Evolutionary conservation across 495 filamentous ascomycete species (phyloP).

Genomic region (Tuber aestivum): DNA sequence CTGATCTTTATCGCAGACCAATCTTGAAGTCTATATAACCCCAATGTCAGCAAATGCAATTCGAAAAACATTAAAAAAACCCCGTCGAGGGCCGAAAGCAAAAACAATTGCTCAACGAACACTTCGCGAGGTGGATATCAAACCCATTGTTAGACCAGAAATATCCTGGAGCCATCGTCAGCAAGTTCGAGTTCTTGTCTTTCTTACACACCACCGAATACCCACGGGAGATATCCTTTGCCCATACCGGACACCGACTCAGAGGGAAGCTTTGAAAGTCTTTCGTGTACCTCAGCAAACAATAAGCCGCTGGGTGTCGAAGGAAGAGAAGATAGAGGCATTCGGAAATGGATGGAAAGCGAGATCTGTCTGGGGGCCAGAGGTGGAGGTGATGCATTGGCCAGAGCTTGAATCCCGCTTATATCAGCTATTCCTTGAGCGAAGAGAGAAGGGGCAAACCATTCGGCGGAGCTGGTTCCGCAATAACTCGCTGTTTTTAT

Average conservation of each 20-base stretch:
- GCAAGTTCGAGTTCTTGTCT: neutral
- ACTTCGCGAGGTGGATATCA: slow-evolving; percentile 1
- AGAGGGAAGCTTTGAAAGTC: no score
- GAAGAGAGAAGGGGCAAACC: neutral
- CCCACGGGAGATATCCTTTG: neutral
- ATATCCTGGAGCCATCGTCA: slow-evolving; percentile 11
- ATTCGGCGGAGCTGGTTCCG: slow-evolving; percentile 5
- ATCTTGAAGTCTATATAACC: no score
- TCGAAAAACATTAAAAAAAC: no score
- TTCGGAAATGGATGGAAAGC: no score
- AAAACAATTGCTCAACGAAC: slow-evolving; percentile 4
- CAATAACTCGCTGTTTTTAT: neutral
- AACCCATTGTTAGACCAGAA: slow-evolving; percentile 7
- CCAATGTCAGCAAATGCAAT: no score
- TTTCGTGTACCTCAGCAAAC: no score
- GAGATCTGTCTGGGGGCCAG: neutral
- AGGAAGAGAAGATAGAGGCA: no score
- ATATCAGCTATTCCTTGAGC: slow-evolving; percentile 11
- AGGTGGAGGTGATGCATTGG: neutral
- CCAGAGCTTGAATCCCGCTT: slow-evolving; percentile 4
- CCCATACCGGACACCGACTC: no score
- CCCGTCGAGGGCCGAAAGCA: neutral
- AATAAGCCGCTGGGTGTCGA: no score
- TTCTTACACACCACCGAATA: slow-evolving; percentile 5
- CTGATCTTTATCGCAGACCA: no score